phyloP scores from a whole-genome alignment of 2,329 filamentous ascomycete genomes.

The Cladosporium halotolerans region DNA sequence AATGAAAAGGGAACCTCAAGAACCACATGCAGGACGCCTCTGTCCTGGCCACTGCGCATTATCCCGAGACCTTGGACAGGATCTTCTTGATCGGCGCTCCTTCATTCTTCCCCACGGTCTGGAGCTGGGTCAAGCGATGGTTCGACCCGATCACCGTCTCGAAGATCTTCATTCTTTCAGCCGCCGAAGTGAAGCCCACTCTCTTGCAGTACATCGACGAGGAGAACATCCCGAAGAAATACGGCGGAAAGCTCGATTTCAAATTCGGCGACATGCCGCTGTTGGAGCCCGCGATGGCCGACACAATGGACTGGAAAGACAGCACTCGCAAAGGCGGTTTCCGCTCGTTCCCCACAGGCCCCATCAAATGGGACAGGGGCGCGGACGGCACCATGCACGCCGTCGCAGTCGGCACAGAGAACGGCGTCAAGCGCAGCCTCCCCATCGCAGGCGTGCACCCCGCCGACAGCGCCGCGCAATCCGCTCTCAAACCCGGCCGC shows the following conservation, averaged over 20 bases:
- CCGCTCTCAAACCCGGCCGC: slow-evolving; percentile 25
- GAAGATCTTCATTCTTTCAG: slow-evolving; percentile 86
- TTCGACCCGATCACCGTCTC: slow-evolving; percentile 38
- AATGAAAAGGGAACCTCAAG: slow-evolving; percentile 62
- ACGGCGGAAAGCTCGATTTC: slow-evolving; percentile 82
- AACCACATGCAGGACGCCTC: slow-evolving; percentile 89
- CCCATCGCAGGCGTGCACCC: slow-evolving; percentile 36
- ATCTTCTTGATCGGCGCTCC: slow-evolving; percentile 87
- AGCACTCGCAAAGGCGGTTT: slow-evolving; percentile 22
- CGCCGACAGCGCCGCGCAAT: slow-evolving; percentile 18
- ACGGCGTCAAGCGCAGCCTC: slow-evolving; percentile 34
- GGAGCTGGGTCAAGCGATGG: slow-evolving; percentile 94
- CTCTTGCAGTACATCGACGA: slow-evolving; percentile 76
- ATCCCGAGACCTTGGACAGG: slow-evolving; percentile 85
- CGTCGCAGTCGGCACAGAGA: slow-evolving; percentile 39
- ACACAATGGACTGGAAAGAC: slow-evolving; percentile 37
- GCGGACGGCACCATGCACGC: slow-evolving; percentile 39
- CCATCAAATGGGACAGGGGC: slow-evolving; percentile 41
- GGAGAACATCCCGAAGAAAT: slow-evolving; percentile 78
- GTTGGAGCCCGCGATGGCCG: slow-evolving; percentile 54
- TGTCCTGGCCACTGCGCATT: slow-evolving; percentile 82
- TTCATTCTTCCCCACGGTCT: slow-evolving; percentile 83
- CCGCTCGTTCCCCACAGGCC: slow-evolving; percentile 42
- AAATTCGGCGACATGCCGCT: slow-evolving; percentile 68
- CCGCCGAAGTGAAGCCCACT: slow-evolving; percentile 67